phyloP scores from a whole-genome alignment of 208 protist genomes.

The Chromosphaera perkinsii region DNA sequence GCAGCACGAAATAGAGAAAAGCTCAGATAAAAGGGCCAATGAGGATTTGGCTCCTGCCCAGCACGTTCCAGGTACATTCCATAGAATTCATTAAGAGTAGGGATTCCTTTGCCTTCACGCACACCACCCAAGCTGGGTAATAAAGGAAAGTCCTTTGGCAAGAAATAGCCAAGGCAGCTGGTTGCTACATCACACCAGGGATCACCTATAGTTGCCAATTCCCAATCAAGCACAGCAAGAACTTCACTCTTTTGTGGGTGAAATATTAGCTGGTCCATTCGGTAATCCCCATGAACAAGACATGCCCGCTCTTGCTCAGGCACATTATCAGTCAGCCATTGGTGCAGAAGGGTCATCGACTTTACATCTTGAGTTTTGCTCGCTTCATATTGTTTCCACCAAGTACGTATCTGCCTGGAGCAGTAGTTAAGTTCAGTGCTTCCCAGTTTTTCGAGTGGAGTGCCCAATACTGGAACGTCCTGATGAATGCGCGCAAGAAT shows the following conservation, averaged over 20 bases:
- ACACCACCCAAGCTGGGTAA: not conserved
- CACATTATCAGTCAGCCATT: slow-evolving; percentile 53
- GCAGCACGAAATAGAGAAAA: slow-evolving; percentile 52
- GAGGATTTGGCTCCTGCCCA: too few species aligned
- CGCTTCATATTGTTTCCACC: slow-evolving; percentile 45
- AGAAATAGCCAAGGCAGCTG: slow-evolving; percentile 4
- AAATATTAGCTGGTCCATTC: slow-evolving; percentile 62
- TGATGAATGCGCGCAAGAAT: too few species aligned
- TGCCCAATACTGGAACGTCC: too few species aligned
- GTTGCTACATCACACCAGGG: slow-evolving; percentile 27
- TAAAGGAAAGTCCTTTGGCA: too few species aligned
- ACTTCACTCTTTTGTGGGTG: slow-evolving; percentile 59
- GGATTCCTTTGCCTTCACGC: not conserved
- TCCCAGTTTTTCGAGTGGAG: too few species aligned
- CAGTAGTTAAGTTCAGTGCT: too few species aligned
- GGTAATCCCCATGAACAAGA: slow-evolving; percentile 36
- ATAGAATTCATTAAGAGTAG: too few species aligned
- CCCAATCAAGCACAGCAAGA: slow-evolving; percentile 71
- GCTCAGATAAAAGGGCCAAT: slow-evolving; percentile 56
- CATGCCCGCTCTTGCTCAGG: slow-evolving; percentile 9
- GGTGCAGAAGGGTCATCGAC: slow-evolving; percentile 34
- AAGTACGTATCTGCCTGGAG: too few species aligned
- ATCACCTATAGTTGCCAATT: slow-evolving; percentile 63
- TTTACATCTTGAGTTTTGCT: slow-evolving; percentile 33
- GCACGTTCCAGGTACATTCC: too few species aligned